Conservation (phyloP, 176 grass and related monocot species). For the Triticum monococcum region DNA sequence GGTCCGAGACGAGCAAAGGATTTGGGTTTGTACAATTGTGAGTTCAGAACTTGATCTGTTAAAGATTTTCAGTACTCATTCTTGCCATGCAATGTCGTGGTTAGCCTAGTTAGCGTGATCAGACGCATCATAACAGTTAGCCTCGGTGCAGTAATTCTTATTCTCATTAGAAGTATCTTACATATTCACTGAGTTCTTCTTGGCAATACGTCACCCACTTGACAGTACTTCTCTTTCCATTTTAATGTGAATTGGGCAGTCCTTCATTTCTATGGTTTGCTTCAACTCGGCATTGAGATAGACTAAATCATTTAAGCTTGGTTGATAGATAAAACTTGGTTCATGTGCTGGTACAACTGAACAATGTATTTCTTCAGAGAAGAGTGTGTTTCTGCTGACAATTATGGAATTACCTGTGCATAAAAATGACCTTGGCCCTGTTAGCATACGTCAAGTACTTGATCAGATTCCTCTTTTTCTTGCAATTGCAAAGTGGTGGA, state of each 20-base stretch:
- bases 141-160: background rate
- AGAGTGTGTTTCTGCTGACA: background rate
- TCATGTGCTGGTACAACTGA: background rate
- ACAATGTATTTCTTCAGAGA: background rate
- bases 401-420: background rate
- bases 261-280: background rate
- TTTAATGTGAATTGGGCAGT: background rate
- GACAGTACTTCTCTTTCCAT: background rate
- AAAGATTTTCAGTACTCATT: background rate
- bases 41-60: conserved; percentile 25
- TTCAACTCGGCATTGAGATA: background rate
- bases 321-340: background rate
- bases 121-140: background rate
- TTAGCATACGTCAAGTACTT: background rate
- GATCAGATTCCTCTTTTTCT: too few species aligned
- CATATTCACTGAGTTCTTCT: background rate
- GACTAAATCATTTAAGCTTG: background rate
- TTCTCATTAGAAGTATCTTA: background rate
- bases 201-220: background rate
- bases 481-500: too few species aligned
- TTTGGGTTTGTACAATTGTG: conserved; percentile 95
- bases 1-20: conserved; percentile 69
- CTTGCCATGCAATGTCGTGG: background rate
- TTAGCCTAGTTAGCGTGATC: background rate
- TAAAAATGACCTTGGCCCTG: background rate